A percentile compares a stretch with the other conserved stretches of the same genome.
Conservation (phyloP, 2,329 filamentous ascomycete species). For the Trichoderma oligosporum region DNA sequence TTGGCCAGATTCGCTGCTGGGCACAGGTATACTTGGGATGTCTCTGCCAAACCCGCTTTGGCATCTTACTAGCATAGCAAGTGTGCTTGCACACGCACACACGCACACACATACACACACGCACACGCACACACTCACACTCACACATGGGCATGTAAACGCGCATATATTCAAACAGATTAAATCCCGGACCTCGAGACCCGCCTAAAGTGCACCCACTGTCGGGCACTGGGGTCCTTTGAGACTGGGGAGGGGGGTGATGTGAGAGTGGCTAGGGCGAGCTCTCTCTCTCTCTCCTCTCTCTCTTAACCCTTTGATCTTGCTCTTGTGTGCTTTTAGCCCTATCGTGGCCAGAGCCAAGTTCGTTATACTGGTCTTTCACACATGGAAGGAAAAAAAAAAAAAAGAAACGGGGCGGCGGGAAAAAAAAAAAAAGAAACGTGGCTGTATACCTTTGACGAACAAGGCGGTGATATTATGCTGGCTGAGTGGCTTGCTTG, state of each 20-base stretch:
- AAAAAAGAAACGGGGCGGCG: no score
- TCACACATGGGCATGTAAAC: conserved; percentile 4
- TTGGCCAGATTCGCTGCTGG: neutral
- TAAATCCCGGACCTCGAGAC: conserved; percentile 12
- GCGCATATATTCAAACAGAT: conserved; percentile 6
- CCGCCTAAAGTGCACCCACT: conserved; percentile 15
- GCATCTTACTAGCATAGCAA: conserved; percentile 7
- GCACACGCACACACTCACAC: no score
- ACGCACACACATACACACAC: conserved; percentile 3
- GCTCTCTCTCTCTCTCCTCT: neutral
- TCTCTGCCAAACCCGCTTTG: conserved; percentile 2
- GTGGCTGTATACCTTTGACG: conserved; percentile 19
- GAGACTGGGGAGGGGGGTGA: neutral
- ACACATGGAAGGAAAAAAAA: conserved; percentile 16
- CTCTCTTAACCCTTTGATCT: neutral
- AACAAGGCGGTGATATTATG: conserved; percentile 11
- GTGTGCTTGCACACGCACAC: neutral
- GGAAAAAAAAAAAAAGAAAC: no score
- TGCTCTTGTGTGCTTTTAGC: neutral
- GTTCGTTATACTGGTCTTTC: neutral
- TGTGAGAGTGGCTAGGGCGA: conserved; percentile 2
- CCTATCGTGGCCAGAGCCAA: conserved; percentile 3
- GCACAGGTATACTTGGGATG: conserved; percentile 3
- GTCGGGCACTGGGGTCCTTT: conserved; percentile 10
- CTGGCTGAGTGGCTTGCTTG: conserved; percentile 19